phyloP scores from a whole-genome alignment of 208 protist genomes.

The Phytomonas sp. region DNA sequence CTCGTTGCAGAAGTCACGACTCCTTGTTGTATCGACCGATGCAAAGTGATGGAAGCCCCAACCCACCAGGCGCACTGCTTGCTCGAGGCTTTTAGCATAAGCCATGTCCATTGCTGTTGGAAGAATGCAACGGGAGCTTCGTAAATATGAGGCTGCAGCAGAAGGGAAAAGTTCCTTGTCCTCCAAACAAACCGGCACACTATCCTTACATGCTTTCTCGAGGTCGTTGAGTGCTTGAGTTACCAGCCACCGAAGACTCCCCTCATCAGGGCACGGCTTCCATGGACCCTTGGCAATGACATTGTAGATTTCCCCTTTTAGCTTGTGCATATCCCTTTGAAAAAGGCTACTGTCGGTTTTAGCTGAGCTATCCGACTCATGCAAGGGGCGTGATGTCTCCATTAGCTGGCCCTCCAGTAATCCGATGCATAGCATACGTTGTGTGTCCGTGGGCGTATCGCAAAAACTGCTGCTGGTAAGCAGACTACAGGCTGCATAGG shows the following conservation, averaged over 20 bases:
- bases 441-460: constrained; percentile 17
- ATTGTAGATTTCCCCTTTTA: constrained; percentile 28
- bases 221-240: constrained; percentile 52
- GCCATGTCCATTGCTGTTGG: not conserved
- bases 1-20: not conserved
- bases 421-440: constrained; percentile 52
- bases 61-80: not conserved
- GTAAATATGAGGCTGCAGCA: constrained; percentile 1
- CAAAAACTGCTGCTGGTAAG: constrained; percentile 13
- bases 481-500: constrained; percentile 39
- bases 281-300: constrained; percentile 24
- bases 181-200: constrained; percentile 13
- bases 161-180: constrained; percentile 17
- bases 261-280: constrained; percentile 29
- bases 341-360: not conserved
- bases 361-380: not conserved
- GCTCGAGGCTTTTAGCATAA: not conserved
- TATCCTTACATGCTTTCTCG: constrained; percentile 18
- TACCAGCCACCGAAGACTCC: constrained; percentile 43
- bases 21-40: not conserved
- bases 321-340: not conserved
- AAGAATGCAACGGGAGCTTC: not conserved
- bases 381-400: not conserved
- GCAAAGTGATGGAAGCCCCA: not conserved
- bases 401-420: constrained; percentile 45